These are phyloP conservation scores for Volvox carteri DNA, from an alignment of 163 green algal species.

Conservation along the genomic window DNA sequence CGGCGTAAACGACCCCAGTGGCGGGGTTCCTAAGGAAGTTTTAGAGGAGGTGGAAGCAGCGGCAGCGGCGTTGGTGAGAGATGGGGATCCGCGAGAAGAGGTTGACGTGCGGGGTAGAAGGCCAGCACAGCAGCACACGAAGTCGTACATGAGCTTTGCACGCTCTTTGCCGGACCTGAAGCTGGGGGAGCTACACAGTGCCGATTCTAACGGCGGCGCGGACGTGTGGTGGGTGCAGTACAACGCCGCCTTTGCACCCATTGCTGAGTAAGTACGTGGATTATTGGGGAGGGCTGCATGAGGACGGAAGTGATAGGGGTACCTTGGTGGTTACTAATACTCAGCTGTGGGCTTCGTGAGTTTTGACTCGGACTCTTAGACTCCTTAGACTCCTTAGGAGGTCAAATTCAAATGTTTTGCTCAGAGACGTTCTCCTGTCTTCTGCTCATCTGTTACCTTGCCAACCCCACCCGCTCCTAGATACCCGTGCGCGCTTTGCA, in stretches of 20 bases:
- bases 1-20: neutral
- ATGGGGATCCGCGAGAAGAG: neutral
- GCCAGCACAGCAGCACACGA: neutral
- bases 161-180: neutral
- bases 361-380: neutral
- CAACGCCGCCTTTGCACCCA: neutral
- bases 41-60: neutral
- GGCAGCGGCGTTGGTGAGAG: neutral
- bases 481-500: neutral
- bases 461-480: no score
- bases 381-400: neutral
- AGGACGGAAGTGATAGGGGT: neutral
- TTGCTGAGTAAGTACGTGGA: neutral
- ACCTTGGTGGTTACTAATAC: neutral
- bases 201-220: neutral
- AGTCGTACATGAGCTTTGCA: neutral
- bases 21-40: neutral
- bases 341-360: neutral
- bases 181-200: neutral
- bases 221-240: constrained; percentile 11
- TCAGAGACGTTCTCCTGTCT: no score
- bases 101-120: neutral
- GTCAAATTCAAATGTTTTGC: neutral
- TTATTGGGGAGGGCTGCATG: neutral
- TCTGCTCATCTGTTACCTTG: no score